Conservation (phyloP, 176 grass and related monocot species). For the Eragrostis nindensis region DNA sequence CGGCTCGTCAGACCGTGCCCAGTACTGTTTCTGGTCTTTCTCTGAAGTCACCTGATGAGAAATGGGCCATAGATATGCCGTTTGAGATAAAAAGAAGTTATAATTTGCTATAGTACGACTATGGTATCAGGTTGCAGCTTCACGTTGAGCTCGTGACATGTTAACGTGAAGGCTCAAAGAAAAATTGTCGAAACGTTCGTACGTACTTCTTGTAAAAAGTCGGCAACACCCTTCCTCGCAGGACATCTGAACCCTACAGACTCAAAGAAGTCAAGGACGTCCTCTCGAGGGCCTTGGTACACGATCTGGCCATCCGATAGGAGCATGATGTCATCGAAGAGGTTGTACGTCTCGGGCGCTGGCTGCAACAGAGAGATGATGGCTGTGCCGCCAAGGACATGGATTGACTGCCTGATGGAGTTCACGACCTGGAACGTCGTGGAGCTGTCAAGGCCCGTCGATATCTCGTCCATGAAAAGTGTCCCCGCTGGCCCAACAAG, state of each 20-base stretch:
- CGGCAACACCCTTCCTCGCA: constrained; percentile 58
- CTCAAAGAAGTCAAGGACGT: constrained; percentile 61
- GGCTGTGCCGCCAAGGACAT: constrained; percentile 51
- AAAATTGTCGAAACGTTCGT: not conserved
- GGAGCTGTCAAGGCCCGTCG: constrained; percentile 70
- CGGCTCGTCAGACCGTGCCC: constrained; percentile 39
- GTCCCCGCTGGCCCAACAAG: constrained; percentile 55
- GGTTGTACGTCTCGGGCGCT: constrained; percentile 63
- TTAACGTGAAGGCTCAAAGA: not conserved
- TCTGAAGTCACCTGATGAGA: constrained; percentile 53
- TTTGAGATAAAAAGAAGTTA: not conserved
- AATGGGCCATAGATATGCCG: not conserved
- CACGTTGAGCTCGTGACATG: too few relatives aligned
- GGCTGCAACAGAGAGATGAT: constrained; percentile 65
- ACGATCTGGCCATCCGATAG: constrained; percentile 61
- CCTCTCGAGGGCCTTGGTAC: constrained; percentile 57
- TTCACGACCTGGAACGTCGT: constrained; percentile 68
- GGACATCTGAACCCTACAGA: constrained; percentile 60
- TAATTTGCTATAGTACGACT: not conserved
- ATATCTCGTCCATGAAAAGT: constrained; percentile 78
- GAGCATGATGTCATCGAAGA: constrained; percentile 67
- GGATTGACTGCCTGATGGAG: constrained; percentile 45
- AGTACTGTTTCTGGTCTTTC: constrained; percentile 93
- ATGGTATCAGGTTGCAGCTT: not conserved
- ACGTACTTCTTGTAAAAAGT: constrained; percentile 59